Evolutionary conservation across 106 monocot species (phyloP).

Genomic region (Dendrobium officinale): DNA sequence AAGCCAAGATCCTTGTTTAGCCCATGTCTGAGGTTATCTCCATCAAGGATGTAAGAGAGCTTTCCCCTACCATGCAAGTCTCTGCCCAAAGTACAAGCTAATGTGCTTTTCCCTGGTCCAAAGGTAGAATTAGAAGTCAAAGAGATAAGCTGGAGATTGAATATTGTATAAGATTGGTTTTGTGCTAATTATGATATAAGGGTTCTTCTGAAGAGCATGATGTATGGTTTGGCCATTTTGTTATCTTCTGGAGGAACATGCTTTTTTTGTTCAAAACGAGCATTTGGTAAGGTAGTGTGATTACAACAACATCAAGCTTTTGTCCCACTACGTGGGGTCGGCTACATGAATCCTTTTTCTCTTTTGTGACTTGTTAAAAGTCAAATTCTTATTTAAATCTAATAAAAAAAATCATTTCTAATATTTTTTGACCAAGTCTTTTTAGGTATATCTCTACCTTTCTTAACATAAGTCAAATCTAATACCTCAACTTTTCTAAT

Average conservation of each 20-base stretch:
- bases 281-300: not conserved
- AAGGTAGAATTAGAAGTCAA: not conserved
- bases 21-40: constrained; percentile 87
- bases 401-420: too few species aligned
- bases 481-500: too few species aligned
- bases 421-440: too few species aligned
- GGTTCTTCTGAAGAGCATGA: not conserved
- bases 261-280: not conserved
- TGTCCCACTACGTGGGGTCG: too few species aligned
- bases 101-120: constrained; percentile 70
- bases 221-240: not conserved
- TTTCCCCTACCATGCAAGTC: constrained; percentile 66
- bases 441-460: too few species aligned
- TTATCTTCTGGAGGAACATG: not conserved
- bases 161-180: not conserved
- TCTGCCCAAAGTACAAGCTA: constrained; percentile 64
- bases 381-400: too few species aligned
- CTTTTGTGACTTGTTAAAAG: too few species aligned
- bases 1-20: constrained; percentile 81
- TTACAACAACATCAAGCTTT: not conserved
- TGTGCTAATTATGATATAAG: not conserved
- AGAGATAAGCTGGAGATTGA: too few species aligned
- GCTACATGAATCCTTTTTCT: too few species aligned
- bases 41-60: constrained; percentile 80
- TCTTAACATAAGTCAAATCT: too few species aligned